Evolutionary conservation across 2,329 filamentous ascomycete genomes (phyloP).

Genomic region (Clarireedia paspali): DNA sequence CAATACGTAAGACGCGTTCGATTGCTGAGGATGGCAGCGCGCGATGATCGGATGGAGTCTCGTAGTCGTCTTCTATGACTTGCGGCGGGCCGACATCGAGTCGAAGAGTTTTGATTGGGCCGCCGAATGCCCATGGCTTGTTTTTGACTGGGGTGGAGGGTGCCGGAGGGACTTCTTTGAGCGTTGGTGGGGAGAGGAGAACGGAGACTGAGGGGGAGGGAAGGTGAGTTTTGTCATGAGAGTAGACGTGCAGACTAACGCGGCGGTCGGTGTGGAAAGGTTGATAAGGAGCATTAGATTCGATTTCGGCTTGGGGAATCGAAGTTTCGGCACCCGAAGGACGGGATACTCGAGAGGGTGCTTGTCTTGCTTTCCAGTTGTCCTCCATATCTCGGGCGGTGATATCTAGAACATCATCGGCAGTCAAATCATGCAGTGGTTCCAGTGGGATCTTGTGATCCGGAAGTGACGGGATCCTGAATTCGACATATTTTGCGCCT

Average conservation of each 20-base stretch:
- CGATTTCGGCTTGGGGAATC: slow-evolving; percentile 77
- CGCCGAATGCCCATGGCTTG: slow-evolving; percentile 53
- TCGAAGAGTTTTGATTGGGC: slow-evolving; percentile 41
- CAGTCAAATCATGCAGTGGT: slow-evolving; percentile 47
- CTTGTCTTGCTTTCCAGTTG: slow-evolving; percentile 32
- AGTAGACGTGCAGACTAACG: slow-evolving; percentile 68
- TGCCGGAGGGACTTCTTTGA: slow-evolving; percentile 4
- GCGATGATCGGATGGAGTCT: slow-evolving; percentile 40
- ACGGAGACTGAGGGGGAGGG: slow-evolving; percentile 23
- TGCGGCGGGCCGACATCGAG: slow-evolving; percentile 44
- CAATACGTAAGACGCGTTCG: slow-evolving; percentile 50
- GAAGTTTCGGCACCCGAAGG: slow-evolving; percentile 45
- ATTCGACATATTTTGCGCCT: slow-evolving; percentile 40
- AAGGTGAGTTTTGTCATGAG: slow-evolving; percentile 9
- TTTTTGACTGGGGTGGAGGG: slow-evolving; percentile 5
- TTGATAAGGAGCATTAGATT: slow-evolving; percentile 91
- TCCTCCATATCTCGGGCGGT: slow-evolving; percentile 23
- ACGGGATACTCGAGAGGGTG: slow-evolving; percentile 30
- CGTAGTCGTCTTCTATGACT: slow-evolving; percentile 45
- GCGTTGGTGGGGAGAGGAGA: slow-evolving; percentile 21
- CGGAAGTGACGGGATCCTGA: slow-evolving; percentile 55
- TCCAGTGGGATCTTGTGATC: slow-evolving; percentile 50
- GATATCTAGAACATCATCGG: slow-evolving; percentile 29
- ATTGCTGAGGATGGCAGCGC: slow-evolving; percentile 57
- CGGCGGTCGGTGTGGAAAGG: slow-evolving; percentile 90